These are phyloP conservation scores for Cercospora nicotianae DNA, from an alignment of 2,329 filamentous ascomycete genomes.

Conservation along the genomic window DNA sequence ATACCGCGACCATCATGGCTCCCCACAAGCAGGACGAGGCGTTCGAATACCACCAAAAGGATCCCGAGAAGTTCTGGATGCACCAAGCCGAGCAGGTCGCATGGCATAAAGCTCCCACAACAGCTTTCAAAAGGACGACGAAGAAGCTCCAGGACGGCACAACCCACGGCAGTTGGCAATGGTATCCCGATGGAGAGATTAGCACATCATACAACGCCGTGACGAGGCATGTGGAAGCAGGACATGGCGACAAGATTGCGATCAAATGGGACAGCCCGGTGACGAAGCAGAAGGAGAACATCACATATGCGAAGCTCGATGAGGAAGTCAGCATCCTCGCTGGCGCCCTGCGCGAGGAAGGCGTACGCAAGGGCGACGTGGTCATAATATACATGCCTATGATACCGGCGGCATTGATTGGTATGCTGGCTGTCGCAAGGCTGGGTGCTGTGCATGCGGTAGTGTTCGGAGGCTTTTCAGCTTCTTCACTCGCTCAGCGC, in stretches of 20 bases:
- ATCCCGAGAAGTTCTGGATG: constrained; percentile 41
- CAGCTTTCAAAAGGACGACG: constrained; percentile 59
- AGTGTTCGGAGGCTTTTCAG: constrained; percentile 89
- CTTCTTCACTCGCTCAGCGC: constrained; percentile 77
- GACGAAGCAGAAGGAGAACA: constrained; percentile 67
- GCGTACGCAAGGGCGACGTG: constrained; percentile 78
- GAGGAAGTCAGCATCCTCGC: constrained; percentile 79
- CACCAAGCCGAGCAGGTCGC: constrained; percentile 64
- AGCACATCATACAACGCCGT: constrained; percentile 83
- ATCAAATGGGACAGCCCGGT: constrained; percentile 90
- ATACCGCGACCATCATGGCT: not conserved
- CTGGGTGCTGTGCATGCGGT: constrained; percentile 87
- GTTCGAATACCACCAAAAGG: constrained; percentile 37
- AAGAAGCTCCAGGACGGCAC: constrained; percentile 64
- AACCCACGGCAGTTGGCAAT: constrained; percentile 77
- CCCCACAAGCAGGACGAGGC: constrained; percentile 41
- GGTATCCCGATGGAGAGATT: constrained; percentile 87
- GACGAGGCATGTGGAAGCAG: constrained; percentile 79
- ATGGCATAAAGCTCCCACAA: constrained; percentile 76
- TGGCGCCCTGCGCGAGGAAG: constrained; percentile 77
- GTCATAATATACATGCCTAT: constrained; percentile 97
- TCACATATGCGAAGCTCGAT: constrained; percentile 74
- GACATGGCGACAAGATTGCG: constrained; percentile 71
- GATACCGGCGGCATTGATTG: constrained; percentile 86
- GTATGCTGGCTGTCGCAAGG: constrained; percentile 76